Evolutionary conservation across 306 rosid species (phyloP).

Genomic region (Arachis hypogaea): DNA sequence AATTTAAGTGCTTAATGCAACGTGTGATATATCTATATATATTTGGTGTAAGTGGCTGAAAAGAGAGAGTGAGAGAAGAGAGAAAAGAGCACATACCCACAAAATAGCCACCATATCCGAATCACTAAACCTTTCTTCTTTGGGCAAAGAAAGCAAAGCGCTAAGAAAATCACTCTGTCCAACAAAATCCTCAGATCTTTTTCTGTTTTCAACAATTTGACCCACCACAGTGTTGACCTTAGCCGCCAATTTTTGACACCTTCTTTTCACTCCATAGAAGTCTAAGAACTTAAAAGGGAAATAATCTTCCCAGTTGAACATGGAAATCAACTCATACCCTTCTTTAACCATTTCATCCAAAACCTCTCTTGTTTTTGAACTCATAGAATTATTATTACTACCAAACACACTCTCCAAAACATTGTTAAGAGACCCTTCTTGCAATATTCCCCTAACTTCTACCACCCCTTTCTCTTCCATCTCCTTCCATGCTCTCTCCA

Average conservation of each 20-base stretch:
- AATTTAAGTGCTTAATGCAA: background rate
- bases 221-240: slow-evolving; percentile 51
- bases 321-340: slow-evolving; percentile 67
- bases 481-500: slow-evolving; percentile 30
- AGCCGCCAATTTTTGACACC: slow-evolving; percentile 55
- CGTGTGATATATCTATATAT: background rate
- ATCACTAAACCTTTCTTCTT: slow-evolving; percentile 53
- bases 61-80: background rate
- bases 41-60: background rate
- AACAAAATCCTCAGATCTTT: slow-evolving; percentile 25
- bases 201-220: slow-evolving; percentile 55
- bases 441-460: slow-evolving; percentile 50
- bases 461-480: slow-evolving; percentile 52
- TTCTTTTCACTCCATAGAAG: slow-evolving; percentile 65
- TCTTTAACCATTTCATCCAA: slow-evolving; percentile 52
- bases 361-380: slow-evolving; percentile 32
- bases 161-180: slow-evolving; percentile 60
- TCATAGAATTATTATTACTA: slow-evolving; percentile 11
- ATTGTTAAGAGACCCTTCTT: slow-evolving; percentile 59
- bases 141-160: slow-evolving; percentile 60
- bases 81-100: slow-evolving; percentile 54
- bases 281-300: slow-evolving; percentile 63
- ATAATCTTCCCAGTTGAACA: slow-evolving; percentile 66
- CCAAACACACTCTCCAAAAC: slow-evolving; percentile 75
- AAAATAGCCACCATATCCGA: slow-evolving; percentile 64